Conservation (phyloP, 768 basidiomycete species). For the Gymnopilus dilepis region DNA sequence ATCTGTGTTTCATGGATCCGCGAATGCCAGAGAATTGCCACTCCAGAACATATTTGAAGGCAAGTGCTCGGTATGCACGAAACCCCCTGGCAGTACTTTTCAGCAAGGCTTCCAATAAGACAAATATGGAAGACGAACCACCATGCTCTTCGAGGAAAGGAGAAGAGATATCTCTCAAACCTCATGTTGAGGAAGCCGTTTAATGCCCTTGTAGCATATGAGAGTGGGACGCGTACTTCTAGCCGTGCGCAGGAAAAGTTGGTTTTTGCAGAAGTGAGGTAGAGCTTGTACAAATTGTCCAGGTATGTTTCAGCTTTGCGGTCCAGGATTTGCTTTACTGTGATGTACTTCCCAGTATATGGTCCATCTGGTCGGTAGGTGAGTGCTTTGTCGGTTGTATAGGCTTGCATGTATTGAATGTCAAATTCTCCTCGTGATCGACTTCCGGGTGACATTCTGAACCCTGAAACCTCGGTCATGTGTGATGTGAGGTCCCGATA, state of each 20-base stretch:
- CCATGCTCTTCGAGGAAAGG: slow-evolving; percentile 10
- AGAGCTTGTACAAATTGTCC: slow-evolving; percentile 21
- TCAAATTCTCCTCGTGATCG: slow-evolving; percentile 20
- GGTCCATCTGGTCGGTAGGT: slow-evolving; percentile 26
- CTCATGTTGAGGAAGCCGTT: not conserved
- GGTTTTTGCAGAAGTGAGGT: slow-evolving; percentile 17
- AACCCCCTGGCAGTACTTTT: slow-evolving; percentile 17
- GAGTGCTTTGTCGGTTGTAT: slow-evolving; percentile 37
- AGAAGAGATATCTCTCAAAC: slow-evolving; percentile 13
- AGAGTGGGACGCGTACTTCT: slow-evolving; percentile 33
- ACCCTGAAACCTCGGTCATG: slow-evolving; percentile 33
- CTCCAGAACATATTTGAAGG: slow-evolving; percentile 13
- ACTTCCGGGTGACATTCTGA: slow-evolving; percentile 28
- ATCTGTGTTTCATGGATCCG: too few relatives aligned
- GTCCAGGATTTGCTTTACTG: slow-evolving; percentile 19
- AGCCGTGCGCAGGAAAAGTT: slow-evolving; percentile 30
- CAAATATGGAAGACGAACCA: slow-evolving; percentile 5
- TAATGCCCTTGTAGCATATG: slow-evolving; percentile 12
- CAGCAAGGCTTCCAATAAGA: not conserved
- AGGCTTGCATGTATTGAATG: slow-evolving; percentile 32
- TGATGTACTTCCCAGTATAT: slow-evolving; percentile 27
- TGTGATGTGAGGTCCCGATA: slow-evolving; percentile 30
- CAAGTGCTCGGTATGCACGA: slow-evolving; percentile 19
- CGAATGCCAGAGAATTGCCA: slow-evolving; percentile 13
- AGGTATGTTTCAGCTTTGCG: slow-evolving; percentile 9